These are phyloP conservation scores for Colletotrichum cordylinicola DNA, from an alignment of 2,329 filamentous ascomycete species.

Conservation along the genomic window DNA sequence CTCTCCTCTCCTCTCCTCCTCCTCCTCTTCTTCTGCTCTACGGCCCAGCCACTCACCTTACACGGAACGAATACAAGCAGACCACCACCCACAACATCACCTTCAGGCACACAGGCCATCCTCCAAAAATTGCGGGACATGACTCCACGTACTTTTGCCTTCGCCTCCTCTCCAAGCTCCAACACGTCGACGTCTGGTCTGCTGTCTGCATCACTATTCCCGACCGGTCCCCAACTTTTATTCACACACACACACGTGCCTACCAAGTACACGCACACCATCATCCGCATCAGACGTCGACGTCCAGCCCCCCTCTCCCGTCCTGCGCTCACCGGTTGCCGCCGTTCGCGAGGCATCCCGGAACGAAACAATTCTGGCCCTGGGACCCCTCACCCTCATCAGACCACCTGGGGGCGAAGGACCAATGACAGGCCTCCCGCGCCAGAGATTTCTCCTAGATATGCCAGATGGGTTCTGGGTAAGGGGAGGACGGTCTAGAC, in stretches of 20 bases:
- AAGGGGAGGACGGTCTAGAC: constrained; percentile 17
- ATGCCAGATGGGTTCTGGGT: constrained; percentile 1
- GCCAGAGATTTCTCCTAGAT: background rate
- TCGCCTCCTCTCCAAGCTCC: background rate
- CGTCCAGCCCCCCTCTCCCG: background rate
- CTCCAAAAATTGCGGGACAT: background rate
- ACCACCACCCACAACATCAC: background rate
- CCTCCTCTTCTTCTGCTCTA: background rate
- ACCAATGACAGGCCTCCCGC: background rate
- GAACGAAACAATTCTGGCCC: background rate
- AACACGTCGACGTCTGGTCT: background rate
- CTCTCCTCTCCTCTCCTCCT: background rate
- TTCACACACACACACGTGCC: too few relatives aligned
- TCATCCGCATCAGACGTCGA: background rate
- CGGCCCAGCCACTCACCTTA: background rate
- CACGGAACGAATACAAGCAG: background rate
- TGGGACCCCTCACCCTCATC: background rate
- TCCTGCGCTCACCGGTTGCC: background rate
- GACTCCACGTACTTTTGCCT: background rate
- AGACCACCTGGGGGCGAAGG: background rate
- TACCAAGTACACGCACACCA: background rate
- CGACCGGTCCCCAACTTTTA: too few relatives aligned
- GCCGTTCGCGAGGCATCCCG: background rate
- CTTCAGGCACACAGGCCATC: background rate
- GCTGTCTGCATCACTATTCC: too few relatives aligned